Percentiles rank a stretch among this genome's conserved stretches.
phyloP scores from a whole-genome alignment of 768 basidiomycete genomes.

The Leccinum arenicola region DNA sequence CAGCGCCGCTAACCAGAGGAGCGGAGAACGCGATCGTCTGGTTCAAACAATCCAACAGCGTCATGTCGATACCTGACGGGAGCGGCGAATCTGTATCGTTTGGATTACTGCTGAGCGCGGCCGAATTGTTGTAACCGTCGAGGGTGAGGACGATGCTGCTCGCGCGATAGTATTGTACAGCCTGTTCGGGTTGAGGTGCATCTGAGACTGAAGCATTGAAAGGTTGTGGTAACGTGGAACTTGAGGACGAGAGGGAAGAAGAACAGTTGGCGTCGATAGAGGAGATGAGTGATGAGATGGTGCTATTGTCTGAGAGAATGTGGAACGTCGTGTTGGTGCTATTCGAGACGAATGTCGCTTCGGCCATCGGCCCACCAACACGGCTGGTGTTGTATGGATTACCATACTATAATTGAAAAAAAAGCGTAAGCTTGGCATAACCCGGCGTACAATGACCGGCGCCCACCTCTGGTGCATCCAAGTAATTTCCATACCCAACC shows the following conservation, averaged over 20 bases:
- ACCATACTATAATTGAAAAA: conserved; percentile 42
- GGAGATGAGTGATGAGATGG: conserved; percentile 40
- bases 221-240: conserved; percentile 30
- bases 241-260: conserved; percentile 32
- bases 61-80: conserved; percentile 48
- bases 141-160: conserved; percentile 60
- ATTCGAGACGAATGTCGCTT: conserved; percentile 40
- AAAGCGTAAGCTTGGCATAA: background rate
- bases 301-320: conserved; percentile 47
- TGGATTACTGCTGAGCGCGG: conserved; percentile 39
- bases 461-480: conserved; percentile 42
- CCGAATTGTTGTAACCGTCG: conserved; percentile 67
- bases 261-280: conserved; percentile 46
- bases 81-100: conserved; percentile 47
- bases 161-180: conserved; percentile 67
- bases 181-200: conserved; percentile 46
- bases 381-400: conserved; percentile 42
- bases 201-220: conserved; percentile 31
- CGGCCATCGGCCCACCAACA: conserved; percentile 44
- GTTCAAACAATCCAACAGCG: conserved; percentile 57
- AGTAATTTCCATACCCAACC: conserved; percentile 35
- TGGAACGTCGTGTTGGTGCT: conserved; percentile 41
- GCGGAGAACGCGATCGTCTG: conserved; percentile 56
- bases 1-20: conserved; percentile 48
- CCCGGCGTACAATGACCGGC: background rate